Base-by-base conservation (phyloP, 2,329 filamentous ascomycete species). In the Orbilia quercus region DNA sequence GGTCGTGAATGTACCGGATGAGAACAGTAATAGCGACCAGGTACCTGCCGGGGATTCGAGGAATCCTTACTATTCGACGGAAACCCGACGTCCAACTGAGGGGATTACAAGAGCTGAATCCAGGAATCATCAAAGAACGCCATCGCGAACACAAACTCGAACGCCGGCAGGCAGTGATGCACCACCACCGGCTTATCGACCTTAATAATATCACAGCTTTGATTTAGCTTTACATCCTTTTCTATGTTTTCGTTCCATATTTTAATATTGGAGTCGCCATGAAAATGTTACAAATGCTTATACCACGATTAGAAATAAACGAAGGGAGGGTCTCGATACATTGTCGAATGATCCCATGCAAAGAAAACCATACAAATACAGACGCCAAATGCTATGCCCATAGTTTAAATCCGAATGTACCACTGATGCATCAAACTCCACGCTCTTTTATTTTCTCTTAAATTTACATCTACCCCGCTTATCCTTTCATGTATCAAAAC, bases 1-100 rank as follows among this genome's bases (percentile, higher is more conserved):
- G 20, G 20, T 69, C 38, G 64, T 69, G 16, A 69, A 67, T 53
- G 63, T 59, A 11, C 63, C 63, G 5, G 58, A 51, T 58, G 38
- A 23, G 1, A 51, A 57, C 1, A 48, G 20, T 23, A 45, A 23
- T 28, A 20, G 9, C 11, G 20, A 59, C 25, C 53, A 57, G 0
- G 53, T 16, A 9, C 16, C n/a, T 11, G 18, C 25, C n/a, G 53
- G 53, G 14, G 34, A 51, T 20, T 51, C 38, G n/a, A 44, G 60
- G 20, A 57, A 34, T 51, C n/a, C 31, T 16, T 45, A n/a, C 4
- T 31, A 45, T 36, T 42, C 47, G 1, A 47, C 36, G 11, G 31
- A 34, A 6, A 25, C 28, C 31, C 59, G 16, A 28, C 31, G 14
- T 25, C 42, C 42, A 5, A 42, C 25, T 20, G 42, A 36, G 14